These are phyloP conservation scores for Termitomyces sp. DNA, from an alignment of 768 basidiomycete species.

Conservation along the genomic window DNA sequence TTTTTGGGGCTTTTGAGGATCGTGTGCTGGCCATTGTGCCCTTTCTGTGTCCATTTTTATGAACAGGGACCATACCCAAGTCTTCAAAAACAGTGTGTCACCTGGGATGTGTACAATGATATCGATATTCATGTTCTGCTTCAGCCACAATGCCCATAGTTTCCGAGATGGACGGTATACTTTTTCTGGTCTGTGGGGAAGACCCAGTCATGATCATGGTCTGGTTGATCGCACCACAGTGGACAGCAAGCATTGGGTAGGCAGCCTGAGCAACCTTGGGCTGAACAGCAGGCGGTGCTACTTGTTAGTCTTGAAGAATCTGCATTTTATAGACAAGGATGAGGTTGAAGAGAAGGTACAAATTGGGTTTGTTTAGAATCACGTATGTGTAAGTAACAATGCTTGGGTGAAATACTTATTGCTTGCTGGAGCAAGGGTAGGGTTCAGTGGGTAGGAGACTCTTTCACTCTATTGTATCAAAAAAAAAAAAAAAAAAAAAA, in stretches of 20 bases:
- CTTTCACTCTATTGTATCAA: no score
- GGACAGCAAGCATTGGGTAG: conserved; percentile 30
- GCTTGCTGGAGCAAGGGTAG: no score
- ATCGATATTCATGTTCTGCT: conserved; percentile 78
- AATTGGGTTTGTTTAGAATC: no score
- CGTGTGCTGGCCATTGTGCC: background rate
- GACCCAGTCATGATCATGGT: conserved; percentile 73
- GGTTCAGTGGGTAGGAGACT: no score
- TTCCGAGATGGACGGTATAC: conserved; percentile 63
- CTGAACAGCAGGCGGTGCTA: no score
- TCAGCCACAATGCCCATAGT: conserved; percentile 82
- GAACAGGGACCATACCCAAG: background rate
- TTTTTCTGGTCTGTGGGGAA: conserved; percentile 74
- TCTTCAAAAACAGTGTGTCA: conserved; percentile 18
- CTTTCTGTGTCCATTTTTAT: background rate
- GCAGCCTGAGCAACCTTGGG: background rate
- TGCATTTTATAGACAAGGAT: no score
- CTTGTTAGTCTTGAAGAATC: no score
- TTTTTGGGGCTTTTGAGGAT: background rate
- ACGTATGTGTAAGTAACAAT: no score
- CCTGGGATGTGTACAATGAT: conserved; percentile 61
- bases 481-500: no score
- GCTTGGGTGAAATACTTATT: no score
- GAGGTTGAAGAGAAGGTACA: no score
- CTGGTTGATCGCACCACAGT: conserved; percentile 88